These are phyloP conservation scores for Verruconis gallopava DNA, from an alignment of 2,329 filamentous ascomycete genomes.

Conservation along the genomic window DNA sequence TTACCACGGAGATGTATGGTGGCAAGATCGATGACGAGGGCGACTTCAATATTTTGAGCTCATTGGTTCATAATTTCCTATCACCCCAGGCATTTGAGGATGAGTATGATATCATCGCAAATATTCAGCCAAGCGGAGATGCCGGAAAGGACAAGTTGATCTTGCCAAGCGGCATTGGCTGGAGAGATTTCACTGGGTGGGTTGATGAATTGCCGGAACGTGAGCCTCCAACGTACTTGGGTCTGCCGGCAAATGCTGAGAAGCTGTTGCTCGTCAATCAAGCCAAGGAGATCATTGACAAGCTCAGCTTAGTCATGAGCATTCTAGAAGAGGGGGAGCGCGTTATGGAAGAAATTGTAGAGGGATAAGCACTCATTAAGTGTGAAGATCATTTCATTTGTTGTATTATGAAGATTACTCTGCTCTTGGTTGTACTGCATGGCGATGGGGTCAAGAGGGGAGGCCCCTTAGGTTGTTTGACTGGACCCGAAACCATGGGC, in stretches of 20 bases:
- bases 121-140: slow-evolving; percentile 26
- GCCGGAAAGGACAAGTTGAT: slow-evolving; percentile 47
- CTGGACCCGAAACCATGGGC: no score
- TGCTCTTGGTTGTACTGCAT: not conserved
- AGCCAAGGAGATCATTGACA: slow-evolving; percentile 70
- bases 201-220: slow-evolving; percentile 84
- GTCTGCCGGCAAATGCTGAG: slow-evolving; percentile 89
- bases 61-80: slow-evolving; percentile 64
- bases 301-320: slow-evolving; percentile 73
- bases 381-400: not conserved
- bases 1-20: slow-evolving; percentile 90
- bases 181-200: slow-evolving; percentile 83
- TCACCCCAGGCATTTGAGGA: slow-evolving; percentile 86
- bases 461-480: no score
- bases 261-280: slow-evolving; percentile 84
- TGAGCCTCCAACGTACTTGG: slow-evolving; percentile 90
- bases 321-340: slow-evolving; percentile 48
- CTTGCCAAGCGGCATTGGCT: slow-evolving; percentile 66
- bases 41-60: slow-evolving; percentile 62
- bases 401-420: slow-evolving; percentile 1
- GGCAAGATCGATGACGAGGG: slow-evolving; percentile 90
- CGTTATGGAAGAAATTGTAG: slow-evolving; percentile 3
- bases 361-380: not conserved
- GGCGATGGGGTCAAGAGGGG: not conserved
- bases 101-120: slow-evolving; percentile 76